These are phyloP conservation scores for Mycena leptocephala DNA, from an alignment of 768 basidiomycete genomes.

Conservation along the genomic window DNA sequence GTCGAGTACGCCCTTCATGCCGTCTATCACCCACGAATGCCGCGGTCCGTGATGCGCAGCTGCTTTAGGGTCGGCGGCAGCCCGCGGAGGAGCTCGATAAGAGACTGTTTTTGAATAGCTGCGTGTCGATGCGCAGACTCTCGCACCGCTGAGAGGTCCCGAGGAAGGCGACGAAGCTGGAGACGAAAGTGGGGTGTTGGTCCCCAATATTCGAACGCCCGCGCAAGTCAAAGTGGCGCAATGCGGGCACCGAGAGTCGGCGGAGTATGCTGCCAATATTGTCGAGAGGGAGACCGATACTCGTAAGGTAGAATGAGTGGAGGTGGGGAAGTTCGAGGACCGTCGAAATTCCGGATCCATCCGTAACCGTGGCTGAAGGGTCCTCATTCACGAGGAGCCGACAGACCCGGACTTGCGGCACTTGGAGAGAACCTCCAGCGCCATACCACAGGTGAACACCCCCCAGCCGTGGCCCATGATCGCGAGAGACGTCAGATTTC, in stretches of 20 bases:
- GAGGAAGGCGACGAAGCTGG: not conserved
- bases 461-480: not conserved
- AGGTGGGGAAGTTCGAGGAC: not conserved
- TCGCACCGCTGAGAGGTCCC: not conserved
- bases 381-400: not conserved
- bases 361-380: no score
- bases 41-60: not conserved
- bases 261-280: not conserved
- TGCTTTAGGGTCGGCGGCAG: not conserved
- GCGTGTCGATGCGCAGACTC: not conserved
- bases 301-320: not conserved
- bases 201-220: not conserved
- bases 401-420: not conserved
- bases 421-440: not conserved
- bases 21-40: no score
- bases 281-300: not conserved
- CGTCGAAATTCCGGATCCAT: no score
- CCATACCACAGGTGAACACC: not conserved
- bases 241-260: not conserved
- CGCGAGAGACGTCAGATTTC: not conserved
- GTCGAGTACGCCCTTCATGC: not conserved
- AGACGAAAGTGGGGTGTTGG: not conserved
- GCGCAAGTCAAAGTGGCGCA: not conserved
- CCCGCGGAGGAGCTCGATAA: not conserved
- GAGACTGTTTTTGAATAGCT: not conserved